Conservation (phyloP, 306 rosid genomes). For the Myrica gale region DNA sequence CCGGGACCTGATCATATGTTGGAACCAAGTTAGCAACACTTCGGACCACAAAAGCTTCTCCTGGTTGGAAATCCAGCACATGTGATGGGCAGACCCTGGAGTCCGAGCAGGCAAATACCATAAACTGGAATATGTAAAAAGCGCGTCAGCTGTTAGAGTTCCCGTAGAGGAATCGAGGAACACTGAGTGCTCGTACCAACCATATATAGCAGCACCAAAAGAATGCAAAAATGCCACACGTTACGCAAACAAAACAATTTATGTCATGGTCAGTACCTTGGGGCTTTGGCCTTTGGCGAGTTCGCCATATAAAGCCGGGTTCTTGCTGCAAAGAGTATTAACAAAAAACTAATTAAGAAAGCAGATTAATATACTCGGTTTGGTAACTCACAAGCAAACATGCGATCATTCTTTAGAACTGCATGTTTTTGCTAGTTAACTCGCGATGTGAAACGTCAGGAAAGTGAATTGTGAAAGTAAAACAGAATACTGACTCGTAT, state of each 20-base stretch:
- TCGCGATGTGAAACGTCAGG: neutral
- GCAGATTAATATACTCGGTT: neutral
- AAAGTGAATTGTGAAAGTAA: neutral
- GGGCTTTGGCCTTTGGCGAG: constrained; percentile 96
- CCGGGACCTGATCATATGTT: constrained; percentile 66
- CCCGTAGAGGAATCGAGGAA: neutral
- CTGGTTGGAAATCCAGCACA: constrained; percentile 88
- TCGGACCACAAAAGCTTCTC: constrained; percentile 96
- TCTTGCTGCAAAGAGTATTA: constrained; percentile 43
- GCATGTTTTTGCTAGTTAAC: neutral
- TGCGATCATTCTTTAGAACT: neutral
- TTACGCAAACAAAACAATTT: too few relatives aligned
- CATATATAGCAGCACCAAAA: neutral
- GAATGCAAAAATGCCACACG: neutral
- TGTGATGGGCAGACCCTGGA: constrained; percentile 99
- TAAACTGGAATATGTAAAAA: constrained; percentile 47
- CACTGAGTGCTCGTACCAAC: neutral
- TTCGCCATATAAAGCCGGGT: constrained; percentile 75
- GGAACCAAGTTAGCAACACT: constrained; percentile 97
- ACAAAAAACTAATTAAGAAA: neutral
- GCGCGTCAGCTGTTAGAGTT: neutral
- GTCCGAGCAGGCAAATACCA: constrained; percentile 98
- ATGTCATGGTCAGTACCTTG: constrained; percentile 41
- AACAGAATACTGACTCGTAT: constrained; percentile 63
- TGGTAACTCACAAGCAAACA: neutral